Evolutionary conservation across 345 rosid species (phyloP), one percentile per base, ranked within the genome.

Genomic region (Viola odorata): DNA sequence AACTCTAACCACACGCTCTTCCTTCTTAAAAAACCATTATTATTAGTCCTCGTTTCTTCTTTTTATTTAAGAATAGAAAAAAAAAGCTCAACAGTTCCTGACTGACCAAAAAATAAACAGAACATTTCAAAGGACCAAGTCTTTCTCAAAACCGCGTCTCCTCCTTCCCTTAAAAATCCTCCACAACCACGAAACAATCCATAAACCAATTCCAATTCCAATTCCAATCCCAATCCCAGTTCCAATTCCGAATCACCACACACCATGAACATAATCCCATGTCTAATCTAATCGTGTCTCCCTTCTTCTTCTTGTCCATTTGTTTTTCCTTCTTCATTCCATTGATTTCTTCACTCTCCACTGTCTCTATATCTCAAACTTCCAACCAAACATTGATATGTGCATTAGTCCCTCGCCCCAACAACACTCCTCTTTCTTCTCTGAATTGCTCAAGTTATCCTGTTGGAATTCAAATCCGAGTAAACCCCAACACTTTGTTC

Each of bases 391-490:
- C 81, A 3, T 54, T 81, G 4, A 50, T 91, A 1, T 91, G 97
- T 57, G 89, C 84, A 53, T 60, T 91, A 51, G 53, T 53, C 10
- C 44, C 36, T 7, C 45, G 44, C 12, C 16, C n/a, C 9, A 0
- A 0, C 32, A 0, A 0, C 32, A 32, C 38, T 50, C 4, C 1
- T 0, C 14, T 5, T 5, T 44, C 69, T 38, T 66, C 14, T 50
- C 77, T 91, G 37, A 84, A 67, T n/a, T 91, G 97, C 60, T 71
- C 85, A 4, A 73, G 74, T 51, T 78, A 74, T 54, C 78, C 81
- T 0, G 3, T 15, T 0, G 72, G 80, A 37, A 61, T 72, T 40
- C 76, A 5, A 12, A 55, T 69, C 54, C 60, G 73, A 1, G 65
- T n/a, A 7, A 14, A 50, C 10, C n/a, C 47, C 1, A 41, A 40